Percentiles rank a stretch among this genome's conserved stretches.
Conservation (phyloP, 495 filamentous ascomycete genomes). For the Aspergillus panamensis region DNA sequence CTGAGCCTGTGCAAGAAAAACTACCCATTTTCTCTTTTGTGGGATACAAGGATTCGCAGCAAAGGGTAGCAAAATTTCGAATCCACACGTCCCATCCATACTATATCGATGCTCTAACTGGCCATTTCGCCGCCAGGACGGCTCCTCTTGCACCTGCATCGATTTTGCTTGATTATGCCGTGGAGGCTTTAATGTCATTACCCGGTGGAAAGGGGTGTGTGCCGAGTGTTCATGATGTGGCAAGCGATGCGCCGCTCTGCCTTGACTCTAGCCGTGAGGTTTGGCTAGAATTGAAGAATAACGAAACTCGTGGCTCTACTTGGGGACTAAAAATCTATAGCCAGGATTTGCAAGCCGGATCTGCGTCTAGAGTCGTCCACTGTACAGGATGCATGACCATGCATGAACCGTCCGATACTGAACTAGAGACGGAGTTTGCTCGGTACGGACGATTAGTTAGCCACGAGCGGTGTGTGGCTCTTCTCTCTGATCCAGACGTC, state of each 20-base stretch:
- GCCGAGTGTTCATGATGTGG: conserved; percentile 36
- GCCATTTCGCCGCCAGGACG: conserved; percentile 44
- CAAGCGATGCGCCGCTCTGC: conserved; percentile 41
- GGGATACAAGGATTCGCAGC: conserved; percentile 39
- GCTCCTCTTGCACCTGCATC: conserved; percentile 49
- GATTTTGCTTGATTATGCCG: conserved; percentile 42
- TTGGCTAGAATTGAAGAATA: conserved; percentile 33
- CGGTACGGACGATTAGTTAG: conserved; percentile 42
- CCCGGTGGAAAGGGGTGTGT: conserved; percentile 16
- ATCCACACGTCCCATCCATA: conserved; percentile 43
- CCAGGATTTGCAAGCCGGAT: conserved; percentile 1
- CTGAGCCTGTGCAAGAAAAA: neutral
- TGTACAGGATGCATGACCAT: conserved; percentile 13
- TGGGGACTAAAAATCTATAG: conserved; percentile 24
- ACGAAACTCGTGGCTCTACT: conserved; percentile 1
- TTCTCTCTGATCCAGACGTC: conserved; percentile 35
- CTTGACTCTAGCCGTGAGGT: conserved; percentile 35
- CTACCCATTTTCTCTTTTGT: conserved; percentile 38
- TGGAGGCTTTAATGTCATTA: conserved; percentile 47
- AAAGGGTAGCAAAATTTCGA: conserved; percentile 38
- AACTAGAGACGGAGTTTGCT: conserved; percentile 32
- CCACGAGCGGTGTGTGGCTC: conserved; percentile 35
- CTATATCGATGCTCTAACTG: conserved; percentile 37
- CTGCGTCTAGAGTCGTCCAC: conserved; percentile 12
- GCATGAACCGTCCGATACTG: neutral